Evolutionary conservation across 148 eudicot genomes (phyloP).

Genomic region (Vaccinium macrocarpon): DNA sequence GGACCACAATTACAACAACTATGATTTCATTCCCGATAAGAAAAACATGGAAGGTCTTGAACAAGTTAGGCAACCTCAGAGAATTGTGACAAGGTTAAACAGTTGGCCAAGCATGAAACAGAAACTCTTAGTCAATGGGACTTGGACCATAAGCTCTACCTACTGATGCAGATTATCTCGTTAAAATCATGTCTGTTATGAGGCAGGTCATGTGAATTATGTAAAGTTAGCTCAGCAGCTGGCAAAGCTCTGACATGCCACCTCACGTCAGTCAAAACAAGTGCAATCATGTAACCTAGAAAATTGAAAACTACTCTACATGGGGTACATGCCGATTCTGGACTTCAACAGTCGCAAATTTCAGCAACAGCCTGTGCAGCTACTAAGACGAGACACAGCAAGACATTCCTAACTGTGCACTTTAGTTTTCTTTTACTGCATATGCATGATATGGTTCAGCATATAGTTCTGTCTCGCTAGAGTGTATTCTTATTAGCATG

Average conservation of each 20-base stretch:
- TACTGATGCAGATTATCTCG: neutral
- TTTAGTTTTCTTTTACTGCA: neutral
- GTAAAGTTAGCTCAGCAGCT: neutral
- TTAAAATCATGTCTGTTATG: neutral
- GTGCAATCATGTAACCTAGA: neutral
- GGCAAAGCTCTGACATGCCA: neutral
- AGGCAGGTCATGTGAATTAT: neutral
- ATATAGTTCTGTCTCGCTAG: neutral
- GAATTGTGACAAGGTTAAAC: neutral
- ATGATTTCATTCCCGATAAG: neutral
- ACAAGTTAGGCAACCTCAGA: neutral
- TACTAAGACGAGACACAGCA: neutral
- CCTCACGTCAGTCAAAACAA: neutral
- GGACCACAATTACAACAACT: neutral
- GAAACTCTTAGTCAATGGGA: neutral
- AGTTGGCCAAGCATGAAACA: neutral
- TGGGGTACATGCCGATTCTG: neutral
- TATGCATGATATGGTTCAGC: neutral
- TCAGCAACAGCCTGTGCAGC: neutral
- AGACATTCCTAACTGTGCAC: neutral
- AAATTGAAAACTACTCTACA: neutral
- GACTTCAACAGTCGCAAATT: neutral
- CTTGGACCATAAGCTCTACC: neutral
- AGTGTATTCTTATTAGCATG: neutral
- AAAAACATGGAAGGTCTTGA: neutral